Conservation (phyloP, 805 yeast species). For the Yamadazyma ubonensis region DNA sequence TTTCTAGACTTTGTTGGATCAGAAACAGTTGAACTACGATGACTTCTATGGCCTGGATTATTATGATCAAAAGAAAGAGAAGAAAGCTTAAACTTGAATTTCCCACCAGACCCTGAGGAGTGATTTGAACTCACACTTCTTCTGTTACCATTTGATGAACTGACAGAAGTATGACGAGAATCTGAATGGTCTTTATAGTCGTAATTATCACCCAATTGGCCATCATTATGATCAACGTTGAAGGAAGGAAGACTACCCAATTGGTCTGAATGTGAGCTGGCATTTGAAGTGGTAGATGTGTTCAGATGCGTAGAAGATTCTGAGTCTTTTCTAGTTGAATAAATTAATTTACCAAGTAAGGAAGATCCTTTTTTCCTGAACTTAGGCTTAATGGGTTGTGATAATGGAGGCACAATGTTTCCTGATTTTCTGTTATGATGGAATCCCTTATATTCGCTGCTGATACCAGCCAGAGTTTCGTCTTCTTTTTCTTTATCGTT, state of each 20-base stretch:
- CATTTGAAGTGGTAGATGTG: not conserved
- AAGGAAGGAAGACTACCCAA: not conserved
- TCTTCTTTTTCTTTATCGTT: not conserved
- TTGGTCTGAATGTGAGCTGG: not conserved
- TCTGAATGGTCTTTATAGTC: slow-evolving; percentile 5
- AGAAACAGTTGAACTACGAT: slow-evolving; percentile 2
- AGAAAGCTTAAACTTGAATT: slow-evolving; percentile 38
- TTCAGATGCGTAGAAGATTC: slow-evolving; percentile 15
- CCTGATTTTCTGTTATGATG: slow-evolving; percentile 34
- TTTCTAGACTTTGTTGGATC: slow-evolving; percentile 6
- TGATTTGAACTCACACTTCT: slow-evolving; percentile 20
- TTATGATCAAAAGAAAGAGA: slow-evolving; percentile 34
- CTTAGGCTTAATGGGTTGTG: slow-evolving; percentile 50
- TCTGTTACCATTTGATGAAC: slow-evolving; percentile 7
- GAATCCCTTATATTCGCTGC: slow-evolving; percentile 36
- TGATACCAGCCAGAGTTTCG: not conserved
- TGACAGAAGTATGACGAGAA: slow-evolving; percentile 6
- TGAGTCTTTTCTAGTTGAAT: slow-evolving; percentile 33
- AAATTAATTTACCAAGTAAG: slow-evolving; percentile 40
- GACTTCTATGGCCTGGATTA: slow-evolving; percentile 7
- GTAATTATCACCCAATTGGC: not conserved
- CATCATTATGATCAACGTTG: not conserved
- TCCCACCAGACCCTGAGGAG: slow-evolving; percentile 19
- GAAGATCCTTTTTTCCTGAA: slow-evolving; percentile 39
- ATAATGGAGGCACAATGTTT: slow-evolving; percentile 44